These are phyloP conservation scores for Jatropha curcas DNA, from an alignment of 345 rosid species.

Conservation along the genomic window DNA sequence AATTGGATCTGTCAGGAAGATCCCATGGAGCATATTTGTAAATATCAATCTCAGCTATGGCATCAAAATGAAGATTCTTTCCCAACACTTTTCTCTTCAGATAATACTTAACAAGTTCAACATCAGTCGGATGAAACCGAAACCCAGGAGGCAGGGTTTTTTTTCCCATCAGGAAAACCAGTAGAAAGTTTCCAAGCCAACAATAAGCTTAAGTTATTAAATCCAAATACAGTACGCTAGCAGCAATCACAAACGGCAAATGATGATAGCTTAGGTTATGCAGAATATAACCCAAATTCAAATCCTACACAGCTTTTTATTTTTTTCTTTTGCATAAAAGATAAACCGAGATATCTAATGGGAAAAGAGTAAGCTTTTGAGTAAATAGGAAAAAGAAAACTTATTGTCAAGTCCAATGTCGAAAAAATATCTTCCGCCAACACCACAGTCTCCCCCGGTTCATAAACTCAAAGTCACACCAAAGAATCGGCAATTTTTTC, in stretches of 20 bases:
- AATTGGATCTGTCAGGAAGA: slow-evolving; percentile 42
- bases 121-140: slow-evolving; percentile 83
- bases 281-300: neutral
- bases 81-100: slow-evolving; percentile 68
- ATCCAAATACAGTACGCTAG: neutral
- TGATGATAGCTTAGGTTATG: no score
- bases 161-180: slow-evolving; percentile 41
- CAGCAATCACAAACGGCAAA: slow-evolving; percentile 1
- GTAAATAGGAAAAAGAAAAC: neutral
- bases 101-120: slow-evolving; percentile 62
- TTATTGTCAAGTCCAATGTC: slow-evolving; percentile 68
- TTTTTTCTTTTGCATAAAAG: neutral
- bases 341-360: neutral
- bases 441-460: slow-evolving; percentile 73
- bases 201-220: neutral
- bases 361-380: neutral
- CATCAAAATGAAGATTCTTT: slow-evolving; percentile 34
- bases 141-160: slow-evolving; percentile 58
- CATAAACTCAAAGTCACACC: slow-evolving; percentile 63
- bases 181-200: neutral
- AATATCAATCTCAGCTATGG: slow-evolving; percentile 59
- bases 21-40: slow-evolving; percentile 73
- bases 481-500: slow-evolving; percentile 37
- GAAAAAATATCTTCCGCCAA: slow-evolving; percentile 49
- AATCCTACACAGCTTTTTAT: neutral